Conservation (phyloP, 179 eudicot species). For the Beta lomatogona region DNA sequence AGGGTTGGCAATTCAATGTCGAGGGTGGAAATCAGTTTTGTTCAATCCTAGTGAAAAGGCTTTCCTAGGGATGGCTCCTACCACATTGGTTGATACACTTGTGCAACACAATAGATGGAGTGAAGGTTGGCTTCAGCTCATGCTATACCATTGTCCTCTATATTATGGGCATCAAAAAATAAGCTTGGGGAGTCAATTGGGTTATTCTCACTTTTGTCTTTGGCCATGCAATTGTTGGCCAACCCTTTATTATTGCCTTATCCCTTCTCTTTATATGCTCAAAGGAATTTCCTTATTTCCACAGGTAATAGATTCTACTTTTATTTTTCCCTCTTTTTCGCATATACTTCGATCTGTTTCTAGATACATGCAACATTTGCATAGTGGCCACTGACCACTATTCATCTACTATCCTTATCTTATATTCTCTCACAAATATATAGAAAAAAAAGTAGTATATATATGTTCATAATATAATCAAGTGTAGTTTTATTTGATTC, state of each 20-base stretch:
- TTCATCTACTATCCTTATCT: too few relatives aligned
- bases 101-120: slow-evolving; percentile 86
- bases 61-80: slow-evolving; percentile 63
- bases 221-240: slow-evolving; percentile 65
- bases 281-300: slow-evolving; percentile 62
- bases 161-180: slow-evolving; percentile 52
- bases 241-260: slow-evolving; percentile 42
- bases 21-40: slow-evolving; percentile 74
- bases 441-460: too few relatives aligned
- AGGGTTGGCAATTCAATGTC: slow-evolving; percentile 68
- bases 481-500: too few relatives aligned
- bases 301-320: slow-evolving; percentile 38
- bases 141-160: slow-evolving; percentile 55
- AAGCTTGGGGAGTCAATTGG: slow-evolving; percentile 45
- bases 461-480: too few relatives aligned
- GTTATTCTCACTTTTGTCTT: slow-evolving; percentile 41
- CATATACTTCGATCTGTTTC: background rate
- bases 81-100: slow-evolving; percentile 52
- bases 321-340: background rate
- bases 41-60: slow-evolving; percentile 50
- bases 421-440: too few relatives aligned
- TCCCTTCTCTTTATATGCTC: slow-evolving; percentile 73
- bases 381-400: too few relatives aligned
- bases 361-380: too few relatives aligned
- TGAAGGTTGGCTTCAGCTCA: slow-evolving; percentile 66